A percentile compares a stretch with the other conserved stretches of the same genome.
These are phyloP conservation scores for Camellia granthamiana DNA, from an alignment of 148 eudicot species.

Conservation along the genomic window DNA sequence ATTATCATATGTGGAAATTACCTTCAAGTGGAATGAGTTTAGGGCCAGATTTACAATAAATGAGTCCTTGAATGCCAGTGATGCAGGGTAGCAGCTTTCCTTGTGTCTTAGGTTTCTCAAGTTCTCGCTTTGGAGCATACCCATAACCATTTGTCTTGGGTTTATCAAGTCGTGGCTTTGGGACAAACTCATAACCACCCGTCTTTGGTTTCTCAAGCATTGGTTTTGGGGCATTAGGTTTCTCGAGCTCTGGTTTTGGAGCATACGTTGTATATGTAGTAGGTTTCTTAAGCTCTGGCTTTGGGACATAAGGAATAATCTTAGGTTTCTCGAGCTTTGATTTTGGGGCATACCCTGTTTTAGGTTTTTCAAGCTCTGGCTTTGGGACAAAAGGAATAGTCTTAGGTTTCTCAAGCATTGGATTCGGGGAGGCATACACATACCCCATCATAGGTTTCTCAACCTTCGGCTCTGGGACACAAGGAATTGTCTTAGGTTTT, in stretches of 20 bases:
- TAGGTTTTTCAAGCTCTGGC: not conserved
- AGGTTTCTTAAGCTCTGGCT: not conserved
- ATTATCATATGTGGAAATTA: not conserved
- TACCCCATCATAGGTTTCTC: not conserved
- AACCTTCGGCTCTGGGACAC: not conserved
- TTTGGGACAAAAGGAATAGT: not conserved
- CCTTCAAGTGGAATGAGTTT: constrained; percentile 37
- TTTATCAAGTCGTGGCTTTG: not conserved
- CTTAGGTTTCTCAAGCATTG: not conserved
- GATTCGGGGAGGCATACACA: not conserved
- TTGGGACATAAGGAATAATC: not conserved
- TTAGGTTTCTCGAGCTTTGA: not conserved
- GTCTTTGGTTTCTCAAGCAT: not conserved
- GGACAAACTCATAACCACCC: not conserved
- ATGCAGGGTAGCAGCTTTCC: not conserved
- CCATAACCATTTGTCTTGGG: not conserved
- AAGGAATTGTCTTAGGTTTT: not conserved
- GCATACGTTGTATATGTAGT: not conserved
- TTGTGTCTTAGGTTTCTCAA: not conserved
- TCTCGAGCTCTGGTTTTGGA: not conserved
- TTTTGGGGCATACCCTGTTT: not conserved
- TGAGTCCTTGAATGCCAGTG: constrained; percentile 30
- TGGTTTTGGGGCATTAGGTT: no score
- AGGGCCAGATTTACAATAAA: constrained; percentile 37
- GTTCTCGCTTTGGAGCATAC: not conserved